Percentiles rank a stretch among this genome's conserved stretches.
These are phyloP conservation scores for Hypoxylon sp. DNA, from an alignment of 2,329 filamentous ascomycete species.

Conservation along the genomic window DNA sequence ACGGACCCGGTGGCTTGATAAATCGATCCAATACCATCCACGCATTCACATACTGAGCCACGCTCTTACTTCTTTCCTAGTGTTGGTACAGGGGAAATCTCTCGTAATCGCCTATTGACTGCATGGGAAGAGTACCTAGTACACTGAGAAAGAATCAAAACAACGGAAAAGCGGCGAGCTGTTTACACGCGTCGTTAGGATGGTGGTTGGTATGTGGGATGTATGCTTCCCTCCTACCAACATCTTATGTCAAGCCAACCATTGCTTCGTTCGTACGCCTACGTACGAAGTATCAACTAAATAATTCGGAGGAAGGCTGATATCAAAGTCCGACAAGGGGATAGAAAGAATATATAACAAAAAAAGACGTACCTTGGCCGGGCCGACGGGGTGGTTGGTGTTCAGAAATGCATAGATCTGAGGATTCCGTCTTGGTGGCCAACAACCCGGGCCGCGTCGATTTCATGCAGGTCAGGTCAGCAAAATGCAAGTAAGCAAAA, in stretches of 20 bases:
- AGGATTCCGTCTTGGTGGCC: slow-evolving; percentile 17
- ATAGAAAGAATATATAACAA: slow-evolving; percentile 6
- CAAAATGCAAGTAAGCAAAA: slow-evolving; percentile 38
- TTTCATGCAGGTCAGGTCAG: slow-evolving; percentile 27
- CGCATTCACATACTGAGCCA: slow-evolving; percentile 32
- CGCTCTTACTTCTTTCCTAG: slow-evolving; percentile 18
- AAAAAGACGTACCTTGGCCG: slow-evolving; percentile 18
- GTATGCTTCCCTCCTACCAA: slow-evolving; percentile 8
- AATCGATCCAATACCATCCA: slow-evolving; percentile 10
- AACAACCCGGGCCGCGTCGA: slow-evolving; percentile 25
- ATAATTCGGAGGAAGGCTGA: background rate
- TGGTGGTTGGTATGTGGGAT: slow-evolving; percentile 4
- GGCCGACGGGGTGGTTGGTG: background rate
- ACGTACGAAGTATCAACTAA: background rate
- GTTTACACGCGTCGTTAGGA: slow-evolving; percentile 18
- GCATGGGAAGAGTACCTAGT: slow-evolving; percentile 12
- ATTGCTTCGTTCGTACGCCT: background rate
- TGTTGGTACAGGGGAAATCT: slow-evolving; percentile 5
- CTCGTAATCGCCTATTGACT: slow-evolving; percentile 30
- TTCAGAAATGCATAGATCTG: slow-evolving; percentile 6
- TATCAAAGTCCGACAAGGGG: slow-evolving; percentile 2
- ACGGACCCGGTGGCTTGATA: slow-evolving; percentile 20
- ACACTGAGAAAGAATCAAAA: slow-evolving; percentile 11
- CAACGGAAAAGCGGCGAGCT: slow-evolving; percentile 11
- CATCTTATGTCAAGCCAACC: background rate